phyloP scores from a whole-genome alignment of 2,329 filamentous ascomycete species.

The Penicillium sp. region DNA sequence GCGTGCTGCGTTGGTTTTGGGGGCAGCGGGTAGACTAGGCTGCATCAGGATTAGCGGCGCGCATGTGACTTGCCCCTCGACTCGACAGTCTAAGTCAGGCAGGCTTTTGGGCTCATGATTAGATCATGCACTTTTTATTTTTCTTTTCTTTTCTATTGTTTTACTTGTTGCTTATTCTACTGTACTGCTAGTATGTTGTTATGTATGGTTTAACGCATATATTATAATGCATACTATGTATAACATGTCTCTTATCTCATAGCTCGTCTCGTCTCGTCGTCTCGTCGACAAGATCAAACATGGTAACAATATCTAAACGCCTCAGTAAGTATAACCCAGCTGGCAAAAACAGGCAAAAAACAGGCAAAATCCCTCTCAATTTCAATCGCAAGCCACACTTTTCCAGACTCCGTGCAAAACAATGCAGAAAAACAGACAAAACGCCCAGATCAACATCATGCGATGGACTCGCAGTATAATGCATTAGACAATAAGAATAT shows the following conservation, averaged over 20 bases:
- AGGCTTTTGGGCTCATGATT: neutral
- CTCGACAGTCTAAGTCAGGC: neutral
- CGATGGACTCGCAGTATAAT: constrained; percentile 6
- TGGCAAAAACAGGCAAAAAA: constrained; percentile 7
- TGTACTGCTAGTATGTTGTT: no score
- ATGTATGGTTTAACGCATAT: neutral
- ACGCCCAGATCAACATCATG: neutral
- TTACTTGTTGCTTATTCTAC: neutral
- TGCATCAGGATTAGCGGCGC: neutral
- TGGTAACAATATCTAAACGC: neutral
- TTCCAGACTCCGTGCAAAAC: constrained; percentile 13
- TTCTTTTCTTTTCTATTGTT: no score
- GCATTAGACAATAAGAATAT: constrained; percentile 14
- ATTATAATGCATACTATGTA: neutral
- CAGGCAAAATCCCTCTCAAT: neutral
- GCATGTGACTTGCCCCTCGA: neutral
- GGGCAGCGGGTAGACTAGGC: neutral
- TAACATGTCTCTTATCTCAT: constrained; percentile 12
- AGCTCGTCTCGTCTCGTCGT: constrained; percentile 9
- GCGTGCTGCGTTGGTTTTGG: neutral
- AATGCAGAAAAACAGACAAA: constrained; percentile 18
- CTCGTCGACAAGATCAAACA: neutral
- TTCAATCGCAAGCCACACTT: neutral
- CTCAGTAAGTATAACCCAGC: neutral
- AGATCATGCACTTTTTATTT: no score